phyloP scores from a whole-genome alignment of 345 rosid genomes.

The Tarenaya hassleriana region DNA sequence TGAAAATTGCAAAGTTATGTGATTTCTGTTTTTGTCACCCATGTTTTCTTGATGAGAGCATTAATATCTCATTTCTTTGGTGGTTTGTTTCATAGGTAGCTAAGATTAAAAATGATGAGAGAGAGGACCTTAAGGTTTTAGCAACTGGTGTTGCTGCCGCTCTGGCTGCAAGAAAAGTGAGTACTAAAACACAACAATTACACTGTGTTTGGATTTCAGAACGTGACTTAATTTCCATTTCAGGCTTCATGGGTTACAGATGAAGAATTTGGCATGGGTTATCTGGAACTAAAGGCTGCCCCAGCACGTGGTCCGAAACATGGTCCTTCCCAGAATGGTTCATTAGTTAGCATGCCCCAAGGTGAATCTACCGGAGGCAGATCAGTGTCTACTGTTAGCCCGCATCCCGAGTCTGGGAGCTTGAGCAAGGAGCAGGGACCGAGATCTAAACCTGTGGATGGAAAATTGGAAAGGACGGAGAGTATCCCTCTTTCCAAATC shows the following conservation, averaged over 20 bases:
- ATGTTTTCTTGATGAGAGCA: too few relatives aligned
- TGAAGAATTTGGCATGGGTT: constrained; percentile 99
- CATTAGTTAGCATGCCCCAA: constrained; percentile 42
- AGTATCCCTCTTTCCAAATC: too few relatives aligned
- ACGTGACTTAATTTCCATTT: constrained; percentile 22
- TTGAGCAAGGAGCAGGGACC: constrained; percentile 51
- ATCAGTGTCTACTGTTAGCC: constrained; percentile 30
- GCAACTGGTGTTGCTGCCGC: constrained; percentile 99
- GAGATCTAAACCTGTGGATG: constrained; percentile 60
- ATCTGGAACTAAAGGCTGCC: constrained; percentile 77
- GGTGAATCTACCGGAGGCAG: constrained; percentile 52
- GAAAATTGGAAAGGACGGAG: constrained; percentile 59
- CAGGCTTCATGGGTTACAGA: constrained; percentile 98
- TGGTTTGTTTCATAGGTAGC: constrained; percentile 52
- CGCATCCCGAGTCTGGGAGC: constrained; percentile 54
- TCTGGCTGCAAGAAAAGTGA: constrained; percentile 91
- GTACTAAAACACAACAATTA: constrained; percentile 21
- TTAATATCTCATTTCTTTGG: too few relatives aligned
- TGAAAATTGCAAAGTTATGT: constrained; percentile 12
- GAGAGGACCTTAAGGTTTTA: constrained; percentile 98
- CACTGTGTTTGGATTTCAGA: constrained; percentile 8
- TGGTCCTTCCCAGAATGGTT: constrained; percentile 43
- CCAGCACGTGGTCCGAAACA: constrained; percentile 56
- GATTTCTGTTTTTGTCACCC: constrained; percentile 7
- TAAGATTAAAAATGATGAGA: constrained; percentile 86